Conservation (phyloP, 257 asterid genomes). For the Plantago ovata region DNA sequence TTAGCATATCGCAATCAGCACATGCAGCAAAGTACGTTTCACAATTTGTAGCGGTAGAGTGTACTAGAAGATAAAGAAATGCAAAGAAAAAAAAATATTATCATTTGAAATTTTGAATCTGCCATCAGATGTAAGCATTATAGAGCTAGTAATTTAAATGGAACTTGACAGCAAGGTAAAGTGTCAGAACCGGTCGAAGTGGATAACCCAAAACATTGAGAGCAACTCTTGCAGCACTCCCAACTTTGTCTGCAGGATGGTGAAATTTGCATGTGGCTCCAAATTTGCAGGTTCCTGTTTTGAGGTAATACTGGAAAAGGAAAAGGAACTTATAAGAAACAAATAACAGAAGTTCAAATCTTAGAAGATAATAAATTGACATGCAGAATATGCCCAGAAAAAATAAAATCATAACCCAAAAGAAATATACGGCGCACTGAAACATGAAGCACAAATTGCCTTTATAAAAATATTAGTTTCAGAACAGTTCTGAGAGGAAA, state of each 20-base stretch:
- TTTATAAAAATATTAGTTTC: no score
- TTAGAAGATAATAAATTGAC: neutral
- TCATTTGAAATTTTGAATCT: no score
- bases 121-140: conserved; percentile 2
- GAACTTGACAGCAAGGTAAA: conserved; percentile 17
- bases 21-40: no score
- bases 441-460: conserved; percentile 1
- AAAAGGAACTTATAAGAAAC: conserved; percentile 9
- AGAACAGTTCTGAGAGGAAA: conserved; percentile 8
- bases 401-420: conserved; percentile 12
- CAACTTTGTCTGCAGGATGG: conserved; percentile 76
- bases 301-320: conserved; percentile 64
- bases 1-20: no score
- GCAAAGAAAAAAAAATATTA: no score
- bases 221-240: conserved; percentile 78
- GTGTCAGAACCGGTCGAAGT: conserved; percentile 69
- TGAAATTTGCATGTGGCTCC: conserved; percentile 91
- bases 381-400: conserved; percentile 14
- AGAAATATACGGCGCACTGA: conserved; percentile 3
- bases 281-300: conserved; percentile 93
- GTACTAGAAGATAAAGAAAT: no score
- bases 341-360: conserved; percentile 3
- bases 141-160: conserved; percentile 9
- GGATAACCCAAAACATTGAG: conserved; percentile 90
- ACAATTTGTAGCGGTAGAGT: no score